Percentiles rank a stretch among this genome's conserved stretches.
phyloP scores from a whole-genome alignment of 1,284 basidiomycete genomes.

The Papiliotrema laurentii region DNA sequence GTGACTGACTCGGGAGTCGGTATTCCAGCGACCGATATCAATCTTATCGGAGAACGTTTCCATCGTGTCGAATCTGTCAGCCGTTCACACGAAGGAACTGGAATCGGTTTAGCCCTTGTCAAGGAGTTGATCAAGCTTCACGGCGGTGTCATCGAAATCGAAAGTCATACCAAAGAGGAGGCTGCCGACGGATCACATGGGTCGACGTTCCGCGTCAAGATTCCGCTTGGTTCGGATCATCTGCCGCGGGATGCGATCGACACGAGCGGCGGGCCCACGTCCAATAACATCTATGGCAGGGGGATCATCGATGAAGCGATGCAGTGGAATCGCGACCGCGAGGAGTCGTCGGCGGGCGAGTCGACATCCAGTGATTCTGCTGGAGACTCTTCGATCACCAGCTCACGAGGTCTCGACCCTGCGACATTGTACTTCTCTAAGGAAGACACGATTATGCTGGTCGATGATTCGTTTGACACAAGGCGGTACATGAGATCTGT shows the following conservation, averaged over 20 bases:
- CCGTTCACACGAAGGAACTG: conserved; percentile 46
- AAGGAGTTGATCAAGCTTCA: conserved; percentile 49
- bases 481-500: conserved; percentile 41
- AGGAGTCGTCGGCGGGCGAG: conserved; percentile 10
- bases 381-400: conserved; percentile 11
- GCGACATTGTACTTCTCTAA: conserved; percentile 41
- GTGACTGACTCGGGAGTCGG: conserved; percentile 49
- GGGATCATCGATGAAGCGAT: conserved; percentile 42
- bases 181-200: conserved; percentile 37
- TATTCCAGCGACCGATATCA: conserved; percentile 43
- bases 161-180: conserved; percentile 37
- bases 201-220: conserved; percentile 35
- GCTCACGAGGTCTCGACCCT: conserved; percentile 33
- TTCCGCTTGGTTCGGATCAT: conserved; percentile 41
- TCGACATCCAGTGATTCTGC: conserved; percentile 18
- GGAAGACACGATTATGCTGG: conserved; percentile 41
- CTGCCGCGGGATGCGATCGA: conserved; percentile 33
- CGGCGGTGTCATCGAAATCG: conserved; percentile 46
- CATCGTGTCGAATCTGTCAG: conserved; percentile 42
- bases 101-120: conserved; percentile 38
- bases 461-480: conserved; percentile 38
- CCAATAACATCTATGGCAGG: conserved; percentile 25
- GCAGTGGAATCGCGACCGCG: conserved; percentile 35
- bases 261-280: not conserved
- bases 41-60: conserved; percentile 44